A percentile compares a stretch with the other conserved stretches of the same genome.
Evolutionary conservation across 805 yeast species (phyloP).

Genomic region (Candida gorgasii): DNA sequence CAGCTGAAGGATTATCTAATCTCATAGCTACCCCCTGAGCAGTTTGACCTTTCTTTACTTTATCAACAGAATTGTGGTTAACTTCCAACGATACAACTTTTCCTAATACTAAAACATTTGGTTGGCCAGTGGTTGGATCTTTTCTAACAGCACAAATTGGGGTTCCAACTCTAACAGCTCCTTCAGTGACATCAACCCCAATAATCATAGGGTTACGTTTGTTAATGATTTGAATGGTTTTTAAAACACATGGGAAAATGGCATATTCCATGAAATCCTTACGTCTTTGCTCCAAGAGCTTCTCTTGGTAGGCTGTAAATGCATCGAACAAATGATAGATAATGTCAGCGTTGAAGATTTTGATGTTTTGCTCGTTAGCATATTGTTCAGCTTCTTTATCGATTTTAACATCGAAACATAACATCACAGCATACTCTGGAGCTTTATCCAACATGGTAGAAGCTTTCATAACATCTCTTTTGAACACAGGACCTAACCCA

Average conservation of each 20-base stretch:
- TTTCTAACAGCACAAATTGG: constrained; percentile 92
- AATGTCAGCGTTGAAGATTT: constrained; percentile 92
- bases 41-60: constrained; percentile 91
- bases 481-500: constrained; percentile 96
- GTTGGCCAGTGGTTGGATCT: constrained; percentile 82
- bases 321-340: constrained; percentile 96
- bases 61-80: constrained; percentile 79
- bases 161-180: constrained; percentile 85
- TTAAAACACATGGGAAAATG: constrained; percentile 91
- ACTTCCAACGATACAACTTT: constrained; percentile 92
- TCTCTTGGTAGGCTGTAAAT: constrained; percentile 87
- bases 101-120: constrained; percentile 74
- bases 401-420: constrained; percentile 95
- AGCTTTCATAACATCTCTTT: constrained; percentile 98
- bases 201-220: constrained; percentile 99
- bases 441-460: constrained; percentile 96
- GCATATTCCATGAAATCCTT: constrained; percentile 86
- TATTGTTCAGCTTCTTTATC: constrained; percentile 99
- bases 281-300: constrained; percentile 86
- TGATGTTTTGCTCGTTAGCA: constrained; percentile 90
- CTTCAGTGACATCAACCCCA: constrained; percentile 97
- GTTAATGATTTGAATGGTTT: constrained; percentile 94
- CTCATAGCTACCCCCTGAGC: constrained; percentile 99
- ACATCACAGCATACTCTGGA: constrained; percentile 94
- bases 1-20: constrained; percentile 86